Evolutionary conservation across 1,139 yeast genomes (phyloP).

Genomic region (Taphrina populina): DNA sequence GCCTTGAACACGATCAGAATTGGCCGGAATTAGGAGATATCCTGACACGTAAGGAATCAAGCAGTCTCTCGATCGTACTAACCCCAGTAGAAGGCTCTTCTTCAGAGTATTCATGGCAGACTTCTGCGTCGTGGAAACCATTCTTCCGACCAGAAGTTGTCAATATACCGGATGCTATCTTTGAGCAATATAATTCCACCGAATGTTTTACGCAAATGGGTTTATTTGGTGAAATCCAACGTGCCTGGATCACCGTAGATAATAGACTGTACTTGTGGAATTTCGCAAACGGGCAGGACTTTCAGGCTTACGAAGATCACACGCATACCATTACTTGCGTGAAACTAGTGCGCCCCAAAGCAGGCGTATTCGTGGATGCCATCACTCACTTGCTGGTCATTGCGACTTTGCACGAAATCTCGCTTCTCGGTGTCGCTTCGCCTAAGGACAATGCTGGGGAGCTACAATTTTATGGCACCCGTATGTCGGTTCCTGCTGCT

Average conservation of each 20-base stretch:
- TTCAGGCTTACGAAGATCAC: slow-evolving; percentile 78
- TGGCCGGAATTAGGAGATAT: slow-evolving; percentile 36
- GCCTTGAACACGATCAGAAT: slow-evolving; percentile 32
- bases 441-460: slow-evolving; percentile 49
- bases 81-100: slow-evolving; percentile 40
- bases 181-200: slow-evolving; percentile 70
- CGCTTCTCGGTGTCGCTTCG: slow-evolving; percentile 70
- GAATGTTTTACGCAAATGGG: slow-evolving; percentile 77
- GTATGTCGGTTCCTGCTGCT: slow-evolving; percentile 70
- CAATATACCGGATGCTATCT: slow-evolving; percentile 77
- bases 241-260: slow-evolving; percentile 87
- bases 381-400: slow-evolving; percentile 72
- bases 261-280: slow-evolving; percentile 84
- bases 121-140: slow-evolving; percentile 57
- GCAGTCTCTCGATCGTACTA: background rate
- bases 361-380: slow-evolving; percentile 73
- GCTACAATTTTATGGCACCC: slow-evolving; percentile 76
- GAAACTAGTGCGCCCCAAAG: slow-evolving; percentile 72
- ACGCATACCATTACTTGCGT: slow-evolving; percentile 75
- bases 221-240: slow-evolving; percentile 71
- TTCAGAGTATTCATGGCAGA: slow-evolving; percentile 41
- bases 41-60: slow-evolving; percentile 30
- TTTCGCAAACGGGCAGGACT: slow-evolving; percentile 63
- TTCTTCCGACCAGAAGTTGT: slow-evolving; percentile 69
- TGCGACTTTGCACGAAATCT: slow-evolving; percentile 77